Conservation (phyloP, 1,139 yeast species). For the Pichia sp. region DNA sequence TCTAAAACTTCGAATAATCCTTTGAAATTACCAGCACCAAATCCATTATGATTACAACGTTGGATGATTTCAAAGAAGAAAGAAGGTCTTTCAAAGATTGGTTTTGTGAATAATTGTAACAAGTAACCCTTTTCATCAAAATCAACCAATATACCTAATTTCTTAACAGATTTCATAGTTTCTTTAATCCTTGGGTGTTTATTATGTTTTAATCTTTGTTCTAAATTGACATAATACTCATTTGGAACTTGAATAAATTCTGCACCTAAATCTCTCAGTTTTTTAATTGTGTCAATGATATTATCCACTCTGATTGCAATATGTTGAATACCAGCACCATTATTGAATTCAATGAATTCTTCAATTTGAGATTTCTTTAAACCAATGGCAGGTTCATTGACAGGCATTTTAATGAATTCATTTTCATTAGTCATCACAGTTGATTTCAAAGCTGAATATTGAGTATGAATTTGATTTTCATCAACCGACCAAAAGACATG, state of each 20-base stretch:
- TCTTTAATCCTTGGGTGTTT: conserved; percentile 48
- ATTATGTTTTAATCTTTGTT: conserved; percentile 38
- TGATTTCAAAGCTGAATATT: conserved; percentile 65
- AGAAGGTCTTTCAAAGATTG: conserved; percentile 76
- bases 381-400: conserved; percentile 79
- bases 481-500: conserved; percentile 85
- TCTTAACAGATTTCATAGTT: conserved; percentile 37
- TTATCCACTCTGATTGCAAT: conserved; percentile 64
- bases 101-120: conserved; percentile 76
- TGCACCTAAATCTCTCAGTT: conserved; percentile 59
- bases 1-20: conserved; percentile 80
- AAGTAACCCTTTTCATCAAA: conserved; percentile 72
- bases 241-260: conserved; percentile 62
- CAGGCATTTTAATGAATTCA: conserved; percentile 71
- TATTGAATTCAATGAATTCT: conserved; percentile 71
- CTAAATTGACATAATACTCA: conserved; percentile 53
- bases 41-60: conserved; percentile 75
- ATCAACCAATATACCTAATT: conserved; percentile 63
- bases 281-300: conserved; percentile 56
- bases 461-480: conserved; percentile 68
- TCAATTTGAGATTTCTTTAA: conserved; percentile 71
- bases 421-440: conserved; percentile 74
- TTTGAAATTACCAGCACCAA: conserved; percentile 85
- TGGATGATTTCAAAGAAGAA: conserved; percentile 79
- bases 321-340: conserved; percentile 85